These are phyloP conservation scores for Ceratocystis smalleyi DNA, from an alignment of 2,329 filamentous ascomycete genomes.

Conservation along the genomic window DNA sequence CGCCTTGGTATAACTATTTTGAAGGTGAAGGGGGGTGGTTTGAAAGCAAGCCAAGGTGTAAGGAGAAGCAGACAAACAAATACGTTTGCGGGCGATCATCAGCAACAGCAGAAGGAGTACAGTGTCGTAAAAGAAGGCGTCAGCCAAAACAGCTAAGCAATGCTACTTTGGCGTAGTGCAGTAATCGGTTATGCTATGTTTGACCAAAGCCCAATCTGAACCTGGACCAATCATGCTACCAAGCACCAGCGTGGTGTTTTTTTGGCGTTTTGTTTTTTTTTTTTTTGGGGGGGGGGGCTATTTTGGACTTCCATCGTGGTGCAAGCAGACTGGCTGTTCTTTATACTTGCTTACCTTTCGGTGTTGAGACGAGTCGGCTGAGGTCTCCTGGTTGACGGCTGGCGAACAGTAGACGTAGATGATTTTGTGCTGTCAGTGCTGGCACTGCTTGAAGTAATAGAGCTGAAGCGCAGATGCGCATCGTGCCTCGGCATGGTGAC, in stretches of 20 bases:
- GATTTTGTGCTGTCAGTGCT: constrained; percentile 47
- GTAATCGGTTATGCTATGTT: not conserved
- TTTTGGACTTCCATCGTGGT: not conserved
- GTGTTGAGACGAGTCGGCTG: constrained; percentile 23
- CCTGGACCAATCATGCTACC: not conserved
- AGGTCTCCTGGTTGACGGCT: constrained; percentile 21
- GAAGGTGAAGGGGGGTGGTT: not conserved
- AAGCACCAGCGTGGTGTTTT: not conserved
- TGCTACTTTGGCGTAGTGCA: not conserved
- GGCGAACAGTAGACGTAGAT: constrained; percentile 45
- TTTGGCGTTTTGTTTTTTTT: not conserved
- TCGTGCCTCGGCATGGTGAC: constrained; percentile 53
- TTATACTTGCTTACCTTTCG: constrained; percentile 22
- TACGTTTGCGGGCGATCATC: not conserved
- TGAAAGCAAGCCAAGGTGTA: not conserved
- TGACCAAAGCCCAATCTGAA: not conserved
- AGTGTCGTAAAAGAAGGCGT: not conserved
- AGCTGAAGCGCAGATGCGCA: constrained; percentile 47
- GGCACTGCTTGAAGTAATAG: constrained; percentile 39
- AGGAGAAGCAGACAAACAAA: not conserved
- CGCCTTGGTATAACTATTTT: not conserved
- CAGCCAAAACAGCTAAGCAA: not conserved
- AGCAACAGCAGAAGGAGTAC: not conserved
- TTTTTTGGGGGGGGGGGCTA: not conserved
- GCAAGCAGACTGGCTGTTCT: too few relatives aligned